Percentiles rank a stretch among this genome's conserved stretches.
Conservation (phyloP, 2,329 filamentous ascomycete genomes). For the Rutstroemia sp. region DNA sequence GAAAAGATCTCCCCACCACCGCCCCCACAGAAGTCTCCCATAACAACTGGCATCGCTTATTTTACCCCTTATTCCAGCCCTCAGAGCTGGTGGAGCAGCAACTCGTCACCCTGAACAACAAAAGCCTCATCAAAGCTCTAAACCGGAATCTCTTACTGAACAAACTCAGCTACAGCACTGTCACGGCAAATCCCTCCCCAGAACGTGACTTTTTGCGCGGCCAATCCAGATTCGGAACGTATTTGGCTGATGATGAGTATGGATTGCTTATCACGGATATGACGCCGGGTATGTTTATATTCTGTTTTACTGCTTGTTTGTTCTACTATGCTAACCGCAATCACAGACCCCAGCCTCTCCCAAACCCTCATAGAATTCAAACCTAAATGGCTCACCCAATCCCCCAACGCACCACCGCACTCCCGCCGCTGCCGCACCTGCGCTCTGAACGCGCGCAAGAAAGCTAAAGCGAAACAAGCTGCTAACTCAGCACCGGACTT, state of each 20-base stretch:
- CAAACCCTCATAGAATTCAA: conserved; percentile 61
- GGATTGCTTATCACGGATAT: conserved; percentile 72
- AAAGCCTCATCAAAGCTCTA: conserved; percentile 37
- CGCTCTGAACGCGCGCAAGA: conserved; percentile 35
- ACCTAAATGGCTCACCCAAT: conserved; percentile 77
- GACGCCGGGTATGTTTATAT: conserved; percentile 36
- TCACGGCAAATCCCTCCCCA: conserved; percentile 1
- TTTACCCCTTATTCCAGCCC: conserved; percentile 47
- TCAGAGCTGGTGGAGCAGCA: conserved; percentile 49
- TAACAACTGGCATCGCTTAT: conserved; percentile 42
- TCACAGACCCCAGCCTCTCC: no score
- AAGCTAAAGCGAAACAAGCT: conserved; percentile 11
- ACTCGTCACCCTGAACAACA: conserved; percentile 41
- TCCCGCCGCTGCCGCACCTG: conserved; percentile 69
- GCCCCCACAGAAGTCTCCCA: conserved; percentile 35
- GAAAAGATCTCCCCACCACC: conserved; percentile 47
- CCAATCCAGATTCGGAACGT: conserved; percentile 41
- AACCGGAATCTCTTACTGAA: conserved; percentile 44
- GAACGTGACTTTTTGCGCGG: conserved; percentile 30
- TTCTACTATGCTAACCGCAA: background rate
- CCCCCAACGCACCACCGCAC: conserved; percentile 57
- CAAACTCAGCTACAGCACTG: conserved; percentile 11
- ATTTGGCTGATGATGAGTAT: conserved; percentile 48
- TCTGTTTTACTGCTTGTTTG: background rate
- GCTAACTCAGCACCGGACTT: conserved; percentile 32